These are phyloP conservation scores for Mycena belliarum DNA, from an alignment of 768 basidiomycete genomes.

Conservation along the genomic window DNA sequence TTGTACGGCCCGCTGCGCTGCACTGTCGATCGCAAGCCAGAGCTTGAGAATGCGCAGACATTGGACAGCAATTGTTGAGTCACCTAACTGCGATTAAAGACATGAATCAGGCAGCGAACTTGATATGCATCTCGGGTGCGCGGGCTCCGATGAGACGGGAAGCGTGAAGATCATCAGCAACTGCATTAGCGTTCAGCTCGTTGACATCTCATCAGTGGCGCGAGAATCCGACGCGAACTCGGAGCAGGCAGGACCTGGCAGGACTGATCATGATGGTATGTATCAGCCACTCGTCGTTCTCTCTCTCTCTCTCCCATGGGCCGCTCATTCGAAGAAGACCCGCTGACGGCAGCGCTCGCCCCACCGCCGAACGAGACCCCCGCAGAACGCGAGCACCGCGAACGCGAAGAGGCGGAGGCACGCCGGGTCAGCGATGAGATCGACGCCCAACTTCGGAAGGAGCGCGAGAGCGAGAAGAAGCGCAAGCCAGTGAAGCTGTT, in stretches of 20 bases:
- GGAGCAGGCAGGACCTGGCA: background rate
- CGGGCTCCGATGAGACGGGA: background rate
- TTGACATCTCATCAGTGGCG: conserved; percentile 14
- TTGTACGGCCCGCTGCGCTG: too few relatives aligned
- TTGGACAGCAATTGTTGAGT: too few relatives aligned
- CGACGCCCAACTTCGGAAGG: conserved; percentile 69
- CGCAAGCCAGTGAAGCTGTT: conserved; percentile 73
- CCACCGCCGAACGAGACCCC: conserved; percentile 67
- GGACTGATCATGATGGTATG: conserved; percentile 7
- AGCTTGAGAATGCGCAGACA: too few relatives aligned
- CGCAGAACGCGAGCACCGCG: conserved; percentile 54
- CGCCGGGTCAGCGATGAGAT: conserved; percentile 69
- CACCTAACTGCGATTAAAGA: too few relatives aligned
- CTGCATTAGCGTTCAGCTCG: conserved; percentile 3
- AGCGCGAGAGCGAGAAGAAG: conserved; percentile 57
- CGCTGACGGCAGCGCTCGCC: conserved; percentile 57
- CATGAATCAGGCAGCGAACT: too few relatives aligned
- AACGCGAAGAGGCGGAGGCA: conserved; percentile 64
- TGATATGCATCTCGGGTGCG: background rate
- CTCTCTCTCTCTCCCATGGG: conserved; percentile 7
- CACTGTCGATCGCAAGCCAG: too few relatives aligned
- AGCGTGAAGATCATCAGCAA: conserved; percentile 9
- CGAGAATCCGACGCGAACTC: conserved; percentile 12
- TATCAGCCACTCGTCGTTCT: background rate
- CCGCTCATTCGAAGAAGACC: conserved; percentile 51